Evolutionary conservation across 2,329 filamentous ascomycete species (phyloP).

Genomic region (Albifimbria verrucaria): DNA sequence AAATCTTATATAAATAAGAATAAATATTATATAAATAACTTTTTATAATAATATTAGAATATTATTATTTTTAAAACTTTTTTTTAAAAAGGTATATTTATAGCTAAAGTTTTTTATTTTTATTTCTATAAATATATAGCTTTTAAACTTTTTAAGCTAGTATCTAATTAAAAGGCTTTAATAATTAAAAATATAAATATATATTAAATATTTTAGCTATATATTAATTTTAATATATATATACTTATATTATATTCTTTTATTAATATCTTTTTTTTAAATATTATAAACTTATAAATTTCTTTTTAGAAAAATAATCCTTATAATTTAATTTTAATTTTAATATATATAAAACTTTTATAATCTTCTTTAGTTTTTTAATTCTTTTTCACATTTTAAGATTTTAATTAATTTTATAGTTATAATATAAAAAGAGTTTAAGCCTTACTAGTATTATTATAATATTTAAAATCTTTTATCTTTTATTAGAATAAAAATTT

Average conservation of each 20-base stretch:
- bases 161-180: not conserved
- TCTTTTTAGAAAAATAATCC: not conserved
- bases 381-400: not conserved
- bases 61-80: conserved; percentile 2
- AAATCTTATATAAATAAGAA: conserved; percentile 3
- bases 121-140: conserved; percentile 3
- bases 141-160: not conserved
- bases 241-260: not conserved
- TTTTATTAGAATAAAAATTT: too few species aligned
- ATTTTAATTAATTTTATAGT: too few species aligned
- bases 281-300: not conserved
- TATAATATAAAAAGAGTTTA: not conserved
- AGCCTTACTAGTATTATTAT: not conserved
- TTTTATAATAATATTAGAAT: too few species aligned
- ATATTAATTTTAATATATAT: not conserved
- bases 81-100: not conserved
- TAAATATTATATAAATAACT: not conserved
- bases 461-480: too few species aligned
- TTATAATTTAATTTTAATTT: not conserved
- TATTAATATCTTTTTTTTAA: not conserved
- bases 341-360: too few species aligned
- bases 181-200: not conserved
- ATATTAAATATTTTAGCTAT: not conserved
- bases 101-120: conserved; percentile 1
- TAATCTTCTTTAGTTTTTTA: not conserved